Evolutionary conservation across 164 flowering plant species (phyloP).

Genomic region (Magnolia kwangsiensis): DNA sequence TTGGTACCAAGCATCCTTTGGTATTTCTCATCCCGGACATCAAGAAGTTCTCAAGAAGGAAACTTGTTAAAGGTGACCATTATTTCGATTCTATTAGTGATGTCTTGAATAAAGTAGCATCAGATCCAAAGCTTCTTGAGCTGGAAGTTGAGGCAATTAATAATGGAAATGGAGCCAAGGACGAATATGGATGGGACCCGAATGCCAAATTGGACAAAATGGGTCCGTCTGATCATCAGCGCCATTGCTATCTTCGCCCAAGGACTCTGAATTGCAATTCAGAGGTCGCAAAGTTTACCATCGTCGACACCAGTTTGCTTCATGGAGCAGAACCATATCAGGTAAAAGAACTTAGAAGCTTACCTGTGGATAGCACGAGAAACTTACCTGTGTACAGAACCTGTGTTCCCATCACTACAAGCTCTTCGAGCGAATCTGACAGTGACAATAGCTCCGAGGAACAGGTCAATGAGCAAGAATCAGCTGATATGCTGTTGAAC

Average conservation of each 20-base stretch:
- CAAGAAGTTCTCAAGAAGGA: slow-evolving; percentile 68
- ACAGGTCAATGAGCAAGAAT: slow-evolving; percentile 17
- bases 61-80: slow-evolving; percentile 61
- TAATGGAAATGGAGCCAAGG: slow-evolving; percentile 22
- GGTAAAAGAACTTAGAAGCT: slow-evolving; percentile 44
- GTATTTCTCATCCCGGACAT: slow-evolving; percentile 76
- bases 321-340: slow-evolving; percentile 30
- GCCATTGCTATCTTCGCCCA: slow-evolving; percentile 60
- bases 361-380: slow-evolving; percentile 43
- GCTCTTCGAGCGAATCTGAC: slow-evolving; percentile 26
- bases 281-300: slow-evolving; percentile 42
- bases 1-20: slow-evolving; percentile 40
- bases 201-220: slow-evolving; percentile 25
- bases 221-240: slow-evolving; percentile 25
- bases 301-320: slow-evolving; percentile 66
- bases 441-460: slow-evolving; percentile 25
- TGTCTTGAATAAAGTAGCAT: slow-evolving; percentile 62
- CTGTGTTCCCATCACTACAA: slow-evolving; percentile 4
- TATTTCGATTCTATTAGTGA: slow-evolving; percentile 77
- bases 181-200: slow-evolving; percentile 24
- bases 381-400: slow-evolving; percentile 38
- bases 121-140: slow-evolving; percentile 70
- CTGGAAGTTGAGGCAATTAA: slow-evolving; percentile 40
- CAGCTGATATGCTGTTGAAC: slow-evolving; percentile 8
- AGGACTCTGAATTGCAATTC: slow-evolving; percentile 24